These are phyloP conservation scores for Fomitopsis palustris DNA, from an alignment of 1,284 basidiomycete species.

Conservation along the genomic window DNA sequence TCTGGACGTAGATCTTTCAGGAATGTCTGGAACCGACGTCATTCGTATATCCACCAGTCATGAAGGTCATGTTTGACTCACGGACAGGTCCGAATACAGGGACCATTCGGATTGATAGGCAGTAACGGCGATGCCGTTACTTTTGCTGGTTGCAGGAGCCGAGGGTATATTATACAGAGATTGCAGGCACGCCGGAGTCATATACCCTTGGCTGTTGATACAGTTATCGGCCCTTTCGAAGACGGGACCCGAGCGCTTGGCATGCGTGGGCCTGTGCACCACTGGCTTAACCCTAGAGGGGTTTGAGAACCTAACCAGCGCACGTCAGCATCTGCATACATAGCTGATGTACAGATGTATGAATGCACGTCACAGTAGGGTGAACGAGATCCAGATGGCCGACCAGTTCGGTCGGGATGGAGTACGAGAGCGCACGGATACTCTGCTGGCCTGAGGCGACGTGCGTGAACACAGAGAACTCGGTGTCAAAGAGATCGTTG, in stretches of 20 bases:
- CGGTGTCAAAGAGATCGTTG: conserved; percentile 30
- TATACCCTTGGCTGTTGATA: conserved; percentile 13
- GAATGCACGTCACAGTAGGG: conserved; percentile 27
- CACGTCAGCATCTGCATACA: no score
- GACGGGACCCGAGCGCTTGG: neutral
- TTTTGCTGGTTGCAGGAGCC: conserved; percentile 36
- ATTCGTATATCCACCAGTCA: no score
- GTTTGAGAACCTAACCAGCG: conserved; percentile 2
- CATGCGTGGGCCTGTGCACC: neutral
- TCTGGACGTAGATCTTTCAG: conserved; percentile 45
- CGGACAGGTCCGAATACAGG: no score
- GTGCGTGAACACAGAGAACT: conserved; percentile 35
- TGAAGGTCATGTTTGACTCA: no score
- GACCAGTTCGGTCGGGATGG: conserved; percentile 31
- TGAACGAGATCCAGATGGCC: conserved; percentile 34
- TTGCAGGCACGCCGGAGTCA: conserved; percentile 54
- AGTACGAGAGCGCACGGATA: conserved; percentile 36
- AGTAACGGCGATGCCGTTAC: conserved; percentile 50
- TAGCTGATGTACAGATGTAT: neutral
- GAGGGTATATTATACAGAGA: conserved; percentile 51
- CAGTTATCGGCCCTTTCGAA: conserved; percentile 3
- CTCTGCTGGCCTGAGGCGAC: conserved; percentile 22
- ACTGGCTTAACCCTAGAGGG: conserved; percentile 31
- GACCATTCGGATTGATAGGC: conserved; percentile 34
- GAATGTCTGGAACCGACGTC: conserved; percentile 48